phyloP scores from a whole-genome alignment of 2,329 filamentous ascomycete species.

The Sporothrix humicola region DNA sequence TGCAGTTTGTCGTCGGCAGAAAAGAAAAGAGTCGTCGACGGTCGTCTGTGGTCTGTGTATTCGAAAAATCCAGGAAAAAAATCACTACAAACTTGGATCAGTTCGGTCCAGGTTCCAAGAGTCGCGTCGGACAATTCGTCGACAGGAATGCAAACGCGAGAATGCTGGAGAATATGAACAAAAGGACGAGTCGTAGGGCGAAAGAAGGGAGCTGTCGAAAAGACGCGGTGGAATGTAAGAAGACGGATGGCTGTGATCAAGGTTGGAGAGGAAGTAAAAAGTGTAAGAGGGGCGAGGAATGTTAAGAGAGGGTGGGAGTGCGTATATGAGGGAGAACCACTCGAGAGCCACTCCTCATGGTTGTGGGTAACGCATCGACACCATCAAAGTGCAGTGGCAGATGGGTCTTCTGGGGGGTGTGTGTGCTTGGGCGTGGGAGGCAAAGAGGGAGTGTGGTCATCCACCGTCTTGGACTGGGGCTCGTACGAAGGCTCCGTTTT shows the following conservation, averaged over 20 bases:
- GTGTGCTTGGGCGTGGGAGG: constrained; percentile 12
- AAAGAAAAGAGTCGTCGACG: background rate
- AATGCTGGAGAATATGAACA: constrained; percentile 15
- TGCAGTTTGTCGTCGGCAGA: background rate
- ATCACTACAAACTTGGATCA: background rate
- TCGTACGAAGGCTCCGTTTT: constrained; percentile 23
- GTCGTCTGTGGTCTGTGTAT: background rate
- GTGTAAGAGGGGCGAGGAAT: constrained; percentile 29
- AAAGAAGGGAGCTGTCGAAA: constrained; percentile 13
- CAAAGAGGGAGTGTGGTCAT: background rate
- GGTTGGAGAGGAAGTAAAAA: constrained; percentile 25
- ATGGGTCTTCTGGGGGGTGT: background rate
- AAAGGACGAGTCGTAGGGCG: background rate
- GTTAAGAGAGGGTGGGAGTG: constrained; percentile 21
- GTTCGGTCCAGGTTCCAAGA: background rate
- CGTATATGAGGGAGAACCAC: constrained; percentile 28
- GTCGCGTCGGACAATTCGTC: constrained; percentile 25
- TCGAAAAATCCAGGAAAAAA: background rate
- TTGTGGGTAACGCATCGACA: constrained; percentile 21
- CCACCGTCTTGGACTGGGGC: background rate
- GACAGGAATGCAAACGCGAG: constrained; percentile 32
- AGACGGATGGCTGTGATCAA: constrained; percentile 23
- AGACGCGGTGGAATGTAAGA: constrained; percentile 26
- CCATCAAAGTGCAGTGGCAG: background rate
- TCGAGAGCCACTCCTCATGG: constrained; percentile 6